These are phyloP conservation scores for Cucurbita pepo DNA, from an alignment of 306 rosid genomes.

Conservation along the genomic window DNA sequence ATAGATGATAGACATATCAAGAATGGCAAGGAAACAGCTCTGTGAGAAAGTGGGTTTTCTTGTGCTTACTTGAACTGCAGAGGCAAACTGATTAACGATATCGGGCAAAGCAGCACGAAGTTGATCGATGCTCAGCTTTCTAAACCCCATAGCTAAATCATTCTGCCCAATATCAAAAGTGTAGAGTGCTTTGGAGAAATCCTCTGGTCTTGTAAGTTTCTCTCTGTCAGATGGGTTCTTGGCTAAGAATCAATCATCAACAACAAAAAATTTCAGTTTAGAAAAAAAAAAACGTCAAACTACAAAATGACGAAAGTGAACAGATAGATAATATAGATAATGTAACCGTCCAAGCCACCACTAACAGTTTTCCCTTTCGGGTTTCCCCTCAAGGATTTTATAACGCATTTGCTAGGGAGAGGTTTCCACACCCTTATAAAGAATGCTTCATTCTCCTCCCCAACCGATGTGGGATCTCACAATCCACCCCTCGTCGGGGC, in stretches of 20 bases:
- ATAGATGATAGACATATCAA: background rate
- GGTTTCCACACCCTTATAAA: too few species aligned
- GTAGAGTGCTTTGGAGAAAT: slow-evolving; percentile 70
- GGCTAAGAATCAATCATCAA: slow-evolving; percentile 23
- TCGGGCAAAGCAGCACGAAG: slow-evolving; percentile 55
- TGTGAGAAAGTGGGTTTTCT: background rate
- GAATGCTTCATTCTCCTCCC: too few species aligned
- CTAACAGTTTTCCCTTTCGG: too few species aligned
- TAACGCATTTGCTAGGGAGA: too few species aligned
- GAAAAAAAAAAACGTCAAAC: background rate
- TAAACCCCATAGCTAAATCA: slow-evolving; percentile 70
- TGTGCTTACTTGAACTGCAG: slow-evolving; percentile 51
- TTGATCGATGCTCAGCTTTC: slow-evolving; percentile 50
- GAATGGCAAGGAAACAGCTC: background rate
- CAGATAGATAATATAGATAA: too few species aligned
- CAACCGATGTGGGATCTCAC: too few species aligned
- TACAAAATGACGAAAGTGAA: background rate
- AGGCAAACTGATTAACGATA: slow-evolving; percentile 56
- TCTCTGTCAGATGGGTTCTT: slow-evolving; percentile 28
- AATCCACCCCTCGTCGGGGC: too few species aligned
- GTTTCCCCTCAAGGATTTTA: too few species aligned
- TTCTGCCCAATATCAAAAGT: slow-evolving; percentile 92
- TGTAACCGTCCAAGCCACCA: too few species aligned
- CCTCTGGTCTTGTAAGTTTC: slow-evolving; percentile 61
- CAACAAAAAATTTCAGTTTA: background rate